These are phyloP conservation scores for Termitomyces sp. DNA, from an alignment of 768 basidiomycete species.

Conservation along the genomic window DNA sequence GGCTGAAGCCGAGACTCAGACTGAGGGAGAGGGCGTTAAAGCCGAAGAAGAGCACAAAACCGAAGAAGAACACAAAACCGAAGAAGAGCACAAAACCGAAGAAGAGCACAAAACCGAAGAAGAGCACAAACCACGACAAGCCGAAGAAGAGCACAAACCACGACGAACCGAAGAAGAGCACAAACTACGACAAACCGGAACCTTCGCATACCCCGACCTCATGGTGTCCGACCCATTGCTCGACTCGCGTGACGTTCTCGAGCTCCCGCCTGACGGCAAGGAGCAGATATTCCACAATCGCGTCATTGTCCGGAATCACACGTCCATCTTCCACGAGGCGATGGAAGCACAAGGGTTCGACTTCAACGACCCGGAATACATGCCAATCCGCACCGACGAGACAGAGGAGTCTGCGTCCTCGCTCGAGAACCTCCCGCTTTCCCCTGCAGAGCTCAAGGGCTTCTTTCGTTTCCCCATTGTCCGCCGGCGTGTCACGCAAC, in stretches of 20 bases:
- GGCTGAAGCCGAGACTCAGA: neutral
- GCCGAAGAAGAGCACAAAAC: neutral
- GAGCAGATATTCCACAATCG: slow-evolving; percentile 53
- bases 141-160: neutral
- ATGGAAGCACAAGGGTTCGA: slow-evolving; percentile 26
- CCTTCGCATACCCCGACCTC: slow-evolving; percentile 46
- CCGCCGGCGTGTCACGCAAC: slow-evolving; percentile 66
- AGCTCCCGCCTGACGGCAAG: slow-evolving; percentile 43
- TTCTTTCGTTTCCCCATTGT: slow-evolving; percentile 40
- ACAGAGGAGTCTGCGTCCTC: slow-evolving; percentile 24
- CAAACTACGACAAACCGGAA: neutral
- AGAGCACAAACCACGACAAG: no score
- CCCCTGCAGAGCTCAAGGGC: slow-evolving; percentile 11
- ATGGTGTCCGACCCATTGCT: slow-evolving; percentile 57
- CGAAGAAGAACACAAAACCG: neutral
- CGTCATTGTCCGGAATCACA: slow-evolving; percentile 65
- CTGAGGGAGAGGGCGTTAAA: no score
- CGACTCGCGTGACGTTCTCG: slow-evolving; percentile 52
- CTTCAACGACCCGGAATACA: slow-evolving; percentile 23
- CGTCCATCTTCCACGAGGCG: slow-evolving; percentile 55
- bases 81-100: neutral
- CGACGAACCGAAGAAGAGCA: neutral
- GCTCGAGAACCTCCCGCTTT: slow-evolving; percentile 20
- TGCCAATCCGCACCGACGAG: slow-evolving; percentile 22
- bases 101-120: neutral